A percentile compares a stretch with the other conserved stretches of the same genome.
phyloP scores from a whole-genome alignment of 75 land plant genomes.

The Larix kaempferi region DNA sequence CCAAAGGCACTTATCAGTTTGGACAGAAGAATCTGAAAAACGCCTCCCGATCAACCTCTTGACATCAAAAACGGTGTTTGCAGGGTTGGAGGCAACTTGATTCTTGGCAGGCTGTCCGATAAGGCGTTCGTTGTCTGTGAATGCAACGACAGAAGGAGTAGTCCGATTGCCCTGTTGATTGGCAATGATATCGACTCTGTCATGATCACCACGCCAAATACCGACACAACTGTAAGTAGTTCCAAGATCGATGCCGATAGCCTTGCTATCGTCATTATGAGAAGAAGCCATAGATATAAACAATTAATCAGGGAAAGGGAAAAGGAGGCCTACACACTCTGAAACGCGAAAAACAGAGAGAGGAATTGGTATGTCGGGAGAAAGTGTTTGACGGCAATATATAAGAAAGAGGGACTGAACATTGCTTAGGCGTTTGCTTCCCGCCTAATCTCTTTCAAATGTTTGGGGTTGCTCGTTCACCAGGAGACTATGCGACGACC shows the following conservation, averaged over 20 bases:
- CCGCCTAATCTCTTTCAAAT: no score
- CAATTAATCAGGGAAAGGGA: no score
- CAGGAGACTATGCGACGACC: no score
- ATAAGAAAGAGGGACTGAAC: no score
- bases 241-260: constrained; percentile 42
- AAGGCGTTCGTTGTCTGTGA: constrained; percentile 37
- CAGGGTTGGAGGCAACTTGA: constrained; percentile 43
- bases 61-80: constrained; percentile 46
- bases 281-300: no score
- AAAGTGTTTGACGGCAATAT: no score
- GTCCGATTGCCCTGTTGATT: constrained; percentile 53
- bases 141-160: constrained; percentile 49
- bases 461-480: no score
- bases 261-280: neutral
- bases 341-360: no score
- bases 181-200: constrained; percentile 36
- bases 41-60: constrained; percentile 40
- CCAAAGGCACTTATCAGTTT: constrained; percentile 13
- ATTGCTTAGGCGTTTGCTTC: no score
- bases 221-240: constrained; percentile 52
- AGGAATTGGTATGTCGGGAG: no score
- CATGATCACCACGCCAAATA: constrained; percentile 39
- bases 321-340: no score
- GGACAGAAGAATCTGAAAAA: constrained; percentile 22
- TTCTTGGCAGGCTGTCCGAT: constrained; percentile 54